Base-by-base conservation (phyloP, 768 basidiomycete genomes). In the Tricholoma bakamatsutake region DNA sequence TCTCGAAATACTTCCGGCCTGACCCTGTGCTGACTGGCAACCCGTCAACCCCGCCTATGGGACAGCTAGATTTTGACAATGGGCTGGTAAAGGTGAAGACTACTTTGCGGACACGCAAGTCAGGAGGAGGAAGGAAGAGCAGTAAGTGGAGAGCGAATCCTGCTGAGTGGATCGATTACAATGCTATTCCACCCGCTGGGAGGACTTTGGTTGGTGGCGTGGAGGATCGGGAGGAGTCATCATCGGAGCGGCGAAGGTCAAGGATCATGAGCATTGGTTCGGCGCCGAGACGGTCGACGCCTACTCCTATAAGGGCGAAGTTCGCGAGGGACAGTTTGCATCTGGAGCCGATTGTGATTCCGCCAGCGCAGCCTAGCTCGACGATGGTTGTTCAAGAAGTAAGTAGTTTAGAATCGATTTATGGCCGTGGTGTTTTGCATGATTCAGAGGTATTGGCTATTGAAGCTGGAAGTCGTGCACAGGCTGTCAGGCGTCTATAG, bases 241-340 rank as follows among this genome's bases (percentile, higher is more conserved):
- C 30, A 61, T 39, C 63, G 34, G 57, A 61, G 34, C 59, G 54
- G n/a, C n/a, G n/a, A 7, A 6, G 15, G 13, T 45, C 63, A 15
- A 68, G 71, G 51, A 69, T 78, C 54, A 78, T 73, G 67, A 76
- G 68, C 53, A 64, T 74, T 34, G 77, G 78, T 2, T 72, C 59
- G 42, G 75, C 66, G 42, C 73, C 74, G 2, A 66, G 65, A 52
- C 67, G 66, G 54, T 60, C 42, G 2, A 76, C 73, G 27, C 78
- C 73, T 6, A 58, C 62, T 7, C 71, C 72, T 17, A 65, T 66
- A 6, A 66, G 40, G 10, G 56, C 59, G n/a, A 57, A 57, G 10
- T 58, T 60, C 50, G 48, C 62, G n/a, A 64, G 66, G n/a, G 65
- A 57, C 4, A 72, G 73, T 58, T 57, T 72, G 53, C 67, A 72